These are phyloP conservation scores for Dactylellina haptotyla DNA, from an alignment of 2,329 filamentous ascomycete species.

Conservation along the genomic window DNA sequence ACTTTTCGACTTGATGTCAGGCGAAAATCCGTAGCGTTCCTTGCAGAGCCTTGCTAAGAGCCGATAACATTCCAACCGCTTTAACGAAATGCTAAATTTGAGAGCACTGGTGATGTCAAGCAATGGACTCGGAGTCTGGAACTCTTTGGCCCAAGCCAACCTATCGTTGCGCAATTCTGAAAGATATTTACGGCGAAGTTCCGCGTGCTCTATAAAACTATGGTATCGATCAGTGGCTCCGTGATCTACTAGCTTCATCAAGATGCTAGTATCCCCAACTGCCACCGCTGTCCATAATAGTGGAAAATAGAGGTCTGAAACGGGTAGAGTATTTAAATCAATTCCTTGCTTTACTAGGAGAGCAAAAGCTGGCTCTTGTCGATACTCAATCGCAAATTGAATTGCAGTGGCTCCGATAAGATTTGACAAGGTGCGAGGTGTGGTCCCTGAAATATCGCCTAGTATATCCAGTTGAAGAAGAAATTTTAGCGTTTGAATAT, in stretches of 20 bases:
- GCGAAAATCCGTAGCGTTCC: no score
- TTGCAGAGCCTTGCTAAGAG: no score
- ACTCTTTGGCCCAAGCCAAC: neutral
- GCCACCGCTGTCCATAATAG: conserved; percentile 25
- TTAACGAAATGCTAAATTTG: neutral
- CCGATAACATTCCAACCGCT: neutral
- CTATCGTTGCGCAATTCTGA: neutral
- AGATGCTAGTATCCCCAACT: neutral
- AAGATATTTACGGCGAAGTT: no score
- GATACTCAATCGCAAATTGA: conserved; percentile 21
- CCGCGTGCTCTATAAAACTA: neutral
- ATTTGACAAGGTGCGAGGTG: neutral
- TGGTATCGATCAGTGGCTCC: neutral
- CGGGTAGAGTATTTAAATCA: neutral
- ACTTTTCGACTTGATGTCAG: no score
- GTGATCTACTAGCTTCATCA: neutral
- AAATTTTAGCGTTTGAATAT: conserved; percentile 6
- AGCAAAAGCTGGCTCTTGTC: neutral
- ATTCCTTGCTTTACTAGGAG: conserved; percentile 15
- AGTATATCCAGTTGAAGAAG: neutral
- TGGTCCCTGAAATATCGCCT: neutral
- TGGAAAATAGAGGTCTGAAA: conserved; percentile 9
- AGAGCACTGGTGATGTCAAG: neutral
- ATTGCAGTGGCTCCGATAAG: conserved; percentile 10
- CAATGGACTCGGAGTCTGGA: neutral